A percentile compares a stretch with the other conserved stretches of the same genome.
phyloP scores from a whole-genome alignment of 2,329 filamentous ascomycete genomes.

The Chaetomium globosum region DNA sequence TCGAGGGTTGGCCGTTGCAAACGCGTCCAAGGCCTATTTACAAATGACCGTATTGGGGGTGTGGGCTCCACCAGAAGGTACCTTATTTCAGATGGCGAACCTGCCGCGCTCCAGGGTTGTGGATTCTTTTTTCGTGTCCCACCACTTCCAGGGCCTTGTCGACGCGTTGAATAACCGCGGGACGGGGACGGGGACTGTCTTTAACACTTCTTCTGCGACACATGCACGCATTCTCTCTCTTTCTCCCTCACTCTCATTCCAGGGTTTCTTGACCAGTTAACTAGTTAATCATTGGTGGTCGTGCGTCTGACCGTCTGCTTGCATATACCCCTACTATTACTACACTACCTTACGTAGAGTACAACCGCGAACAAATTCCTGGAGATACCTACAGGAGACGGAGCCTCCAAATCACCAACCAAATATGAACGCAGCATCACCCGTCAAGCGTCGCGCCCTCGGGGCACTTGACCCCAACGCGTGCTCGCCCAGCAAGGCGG shows the following conservation, averaged over 20 bases:
- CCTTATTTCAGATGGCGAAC: neutral
- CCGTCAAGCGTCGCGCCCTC: constrained; percentile 54
- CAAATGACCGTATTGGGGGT: constrained; percentile 16
- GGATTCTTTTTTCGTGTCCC: constrained; percentile 10
- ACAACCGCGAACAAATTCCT: neutral
- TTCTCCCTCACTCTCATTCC: neutral
- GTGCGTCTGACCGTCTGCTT: neutral
- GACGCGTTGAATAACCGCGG: neutral
- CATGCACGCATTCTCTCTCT: neutral
- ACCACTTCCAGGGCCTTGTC: constrained; percentile 1
- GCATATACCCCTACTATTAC: neutral
- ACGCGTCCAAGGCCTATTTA: constrained; percentile 16
- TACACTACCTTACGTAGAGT: neutral
- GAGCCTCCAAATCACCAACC: neutral
- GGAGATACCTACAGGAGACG: neutral
- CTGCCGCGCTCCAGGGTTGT: neutral
- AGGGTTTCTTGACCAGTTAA: neutral
- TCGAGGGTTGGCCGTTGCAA: constrained; percentile 11
- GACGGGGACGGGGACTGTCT: neutral
- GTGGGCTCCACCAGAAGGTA: neutral
- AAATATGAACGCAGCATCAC: constrained; percentile 41
- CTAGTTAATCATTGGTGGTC: neutral
- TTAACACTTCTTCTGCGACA: neutral
- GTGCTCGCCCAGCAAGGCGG: constrained; percentile 38
- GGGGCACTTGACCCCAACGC: constrained; percentile 52